Base-by-base conservation (phyloP, 768 basidiomycete species). In the Suillus paluster region DNA sequence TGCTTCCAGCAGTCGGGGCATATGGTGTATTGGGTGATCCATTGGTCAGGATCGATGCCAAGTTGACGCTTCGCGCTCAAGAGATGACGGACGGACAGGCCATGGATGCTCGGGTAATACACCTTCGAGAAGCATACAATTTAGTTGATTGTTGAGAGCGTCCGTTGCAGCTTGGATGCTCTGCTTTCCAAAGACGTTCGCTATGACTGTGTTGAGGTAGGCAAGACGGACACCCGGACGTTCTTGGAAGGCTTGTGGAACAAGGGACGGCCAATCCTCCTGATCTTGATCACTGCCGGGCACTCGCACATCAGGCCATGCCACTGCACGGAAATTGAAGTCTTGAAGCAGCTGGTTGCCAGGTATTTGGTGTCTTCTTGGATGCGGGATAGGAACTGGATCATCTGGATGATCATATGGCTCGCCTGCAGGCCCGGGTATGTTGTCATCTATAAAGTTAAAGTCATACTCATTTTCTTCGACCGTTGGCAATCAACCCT, bases 191-290 rank as follows among this genome's bases (percentile, higher is more conserved):
- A n/a, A n/a, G n/a, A n/a, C n/a, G n/a, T n/a, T n/a, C n/a, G 44
- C n/a, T n/a, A n/a, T n/a, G n/a, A n/a, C n/a, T n/a, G n/a, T n/a
- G n/a, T n/a, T n/a, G n/a, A n/a, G n/a, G 21, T 45, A 45, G 10
- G 44, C 44, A 21, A 21, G 66, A 4, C 66, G 36, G 42, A 67
- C 62, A 38, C 50, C 46, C 21, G 64, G 39, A 8, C 15, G 33
- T 36, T 65, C 65, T 17, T 45, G 21, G 44, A 45, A 45, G 21
- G 52, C 52, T 23, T n/a, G 14, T 33, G 21, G 30, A n/a, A 54
- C 4, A 5, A 54, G 30, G 9, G 27, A 54, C 8, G 15, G 52
- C 5, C 21, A 14, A 5, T 54, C 52, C 33, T 33, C 52, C 5
- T 33, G 30, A 54, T 54, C 52, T 21, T 38, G 52, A 19, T 54